Evolutionary conservation across 2,329 filamentous ascomycete species (phyloP).

Genomic region (Phoma sp.): DNA sequence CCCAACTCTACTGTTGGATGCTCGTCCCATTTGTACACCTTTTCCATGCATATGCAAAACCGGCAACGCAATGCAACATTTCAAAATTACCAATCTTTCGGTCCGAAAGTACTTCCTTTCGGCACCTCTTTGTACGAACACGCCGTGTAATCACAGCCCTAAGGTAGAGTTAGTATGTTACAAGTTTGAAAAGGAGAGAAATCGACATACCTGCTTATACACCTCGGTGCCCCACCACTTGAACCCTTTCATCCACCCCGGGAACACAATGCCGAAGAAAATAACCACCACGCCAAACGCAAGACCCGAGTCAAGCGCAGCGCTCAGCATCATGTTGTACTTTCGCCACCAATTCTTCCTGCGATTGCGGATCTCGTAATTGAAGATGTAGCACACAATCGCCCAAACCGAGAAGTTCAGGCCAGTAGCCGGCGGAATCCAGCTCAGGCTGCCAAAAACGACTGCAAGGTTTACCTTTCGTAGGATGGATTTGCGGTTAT

Average conservation of each 20-base stretch:
- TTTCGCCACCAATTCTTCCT: slow-evolving; percentile 85
- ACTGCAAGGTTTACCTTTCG: slow-evolving; percentile 83
- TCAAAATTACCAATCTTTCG: slow-evolving; percentile 35
- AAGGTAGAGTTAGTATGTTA: not conserved
- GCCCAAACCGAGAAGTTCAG: slow-evolving; percentile 91
- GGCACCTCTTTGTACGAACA: slow-evolving; percentile 72
- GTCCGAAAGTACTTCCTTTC: slow-evolving; percentile 45
- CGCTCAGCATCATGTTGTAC: slow-evolving; percentile 88
- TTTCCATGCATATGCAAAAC: slow-evolving; percentile 11
- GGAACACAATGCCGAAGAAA: slow-evolving; percentile 87
- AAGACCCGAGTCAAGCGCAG: slow-evolving; percentile 81
- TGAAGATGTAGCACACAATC: slow-evolving; percentile 84
- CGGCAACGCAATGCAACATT: slow-evolving; percentile 8
- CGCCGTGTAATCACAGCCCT: slow-evolving; percentile 83
- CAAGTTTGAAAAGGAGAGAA: slow-evolving; percentile 1
- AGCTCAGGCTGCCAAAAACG: slow-evolving; percentile 80
- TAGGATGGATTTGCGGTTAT: slow-evolving; percentile 66
- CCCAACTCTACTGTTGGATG: slow-evolving; percentile 7
- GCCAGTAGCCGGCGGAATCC: slow-evolving; percentile 83
- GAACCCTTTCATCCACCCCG: slow-evolving; percentile 75
- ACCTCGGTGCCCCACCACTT: slow-evolving; percentile 90
- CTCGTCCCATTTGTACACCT: slow-evolving; percentile 3
- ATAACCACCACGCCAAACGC: slow-evolving; percentile 84
- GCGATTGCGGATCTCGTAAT: slow-evolving; percentile 74
- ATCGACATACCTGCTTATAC: slow-evolving; percentile 67